Base-by-base conservation (phyloP, 768 basidiomycete genomes). In the Lactifluus hygrophoroides region DNA sequence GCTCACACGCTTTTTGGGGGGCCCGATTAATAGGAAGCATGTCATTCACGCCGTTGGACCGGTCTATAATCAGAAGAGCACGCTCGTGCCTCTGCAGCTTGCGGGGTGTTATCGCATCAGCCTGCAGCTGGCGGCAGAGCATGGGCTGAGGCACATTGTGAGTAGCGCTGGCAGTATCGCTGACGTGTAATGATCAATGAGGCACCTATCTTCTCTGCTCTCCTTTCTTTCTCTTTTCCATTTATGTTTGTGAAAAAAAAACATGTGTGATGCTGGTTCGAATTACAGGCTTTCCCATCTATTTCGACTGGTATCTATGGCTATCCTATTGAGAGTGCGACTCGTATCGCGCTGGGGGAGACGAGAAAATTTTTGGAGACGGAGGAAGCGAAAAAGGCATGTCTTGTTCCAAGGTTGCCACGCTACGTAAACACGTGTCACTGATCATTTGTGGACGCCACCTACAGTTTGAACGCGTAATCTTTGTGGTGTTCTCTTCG, bases 21-120 rank as follows among this genome's bases (percentile, higher is more conserved):
- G n/a, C n/a, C n/a, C n/a, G n/a, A n/a, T n/a, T 5, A 49, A 23
- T 62, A 88, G 90, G 37, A 77, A 78, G 37, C 76, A 85, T 67
- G 75, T 93, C 58, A 88, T 93, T 42, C 90, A 92, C 65, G 78
- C 90, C 3, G 90, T 92, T 16, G 90, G 90, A 11, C 90, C 90
- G 0, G 69, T 88, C 1, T 90, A 86, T 68, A 75, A 55, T 65
- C 3, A 57, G 63, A 1, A 70, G 75, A 27, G 70, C 69, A 37
- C 76, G 77, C 69, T 68, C 27, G 79, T 77, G 53, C 81, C 82
- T 5, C 63, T 68, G 57, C 77, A 82, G 60, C 76, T 93, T 14
- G 75, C 75, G 3, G 86, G 87, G 9, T 88, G 87, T 66, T 93
- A 93, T 66, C 72, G 69, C 56, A 78, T 68, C 19, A 84, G 86